Evolutionary conservation across 1,139 yeast genomes (phyloP), one percentile per base, ranked within the genome.

Genomic region (Pichia sorboxylosa): DNA sequence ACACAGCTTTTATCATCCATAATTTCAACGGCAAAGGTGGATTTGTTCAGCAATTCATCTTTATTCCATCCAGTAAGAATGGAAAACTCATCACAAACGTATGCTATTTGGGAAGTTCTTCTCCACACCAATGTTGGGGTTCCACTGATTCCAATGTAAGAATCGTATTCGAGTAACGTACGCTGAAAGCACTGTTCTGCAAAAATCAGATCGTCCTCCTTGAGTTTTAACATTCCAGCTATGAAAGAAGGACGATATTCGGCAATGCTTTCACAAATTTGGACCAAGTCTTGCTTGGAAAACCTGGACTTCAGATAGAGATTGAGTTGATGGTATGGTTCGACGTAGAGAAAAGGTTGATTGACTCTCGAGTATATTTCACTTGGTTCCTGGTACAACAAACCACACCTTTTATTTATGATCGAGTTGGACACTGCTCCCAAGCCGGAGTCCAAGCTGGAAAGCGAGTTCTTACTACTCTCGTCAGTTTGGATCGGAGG

Each of bases 61-160:
- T 70, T 68, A 9, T 75, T 59, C 96, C 97, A 85, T 2, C 96
- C 97, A 1, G 96, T 84, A 17, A 90, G 60, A 13, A 83, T 68
- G 44, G 92, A 79, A 51, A 90, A 90, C 54, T 90, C 97, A 45
- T 80, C 82, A 9, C 94, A 94, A 3, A 87, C 94, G 38, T 85
- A 87, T 0, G 95, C 93, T 15, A 90, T 82, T 52, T 87, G 95
- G 8, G 96, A 95, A 1, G 95, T 85, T 36, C 97, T 65, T 42
- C 98, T 64, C 97, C 97, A 90, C 5, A 85, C 90, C 18, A 87
- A 72, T 0, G 96, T 85, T 0, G 97, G 97, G 0, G 97, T 87
- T 0, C 96, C 96, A 28, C 87, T 76, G 17, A 80, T 73, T 14
- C 75, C 65, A 26, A 90, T 80, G 51, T 82, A 82, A 52, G 77